phyloP scores from a whole-genome alignment of 2,329 filamentous ascomycete species.

The Tolypocladium sp. region DNA sequence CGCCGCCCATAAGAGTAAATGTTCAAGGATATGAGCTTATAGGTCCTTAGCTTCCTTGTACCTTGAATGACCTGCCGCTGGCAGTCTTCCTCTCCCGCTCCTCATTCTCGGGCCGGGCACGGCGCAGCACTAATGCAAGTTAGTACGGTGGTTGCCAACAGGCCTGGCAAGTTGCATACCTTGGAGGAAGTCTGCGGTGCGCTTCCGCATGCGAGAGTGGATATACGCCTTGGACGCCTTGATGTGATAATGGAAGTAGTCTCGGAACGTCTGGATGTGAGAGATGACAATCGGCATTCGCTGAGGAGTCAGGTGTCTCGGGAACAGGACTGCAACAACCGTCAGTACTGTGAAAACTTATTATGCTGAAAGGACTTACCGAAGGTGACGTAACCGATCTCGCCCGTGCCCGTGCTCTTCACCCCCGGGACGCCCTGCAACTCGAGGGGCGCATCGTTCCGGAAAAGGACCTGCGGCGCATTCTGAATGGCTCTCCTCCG shows the following conservation, averaged over 20 bases:
- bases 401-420: constrained; percentile 62
- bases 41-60: constrained; percentile 26
- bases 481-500: constrained; percentile 93
- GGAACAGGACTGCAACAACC: constrained; percentile 68
- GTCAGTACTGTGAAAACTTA: constrained; percentile 53
- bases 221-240: constrained; percentile 99
- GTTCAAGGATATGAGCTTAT: not conserved
- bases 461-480: constrained; percentile 92
- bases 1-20: too few relatives aligned
- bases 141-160: constrained; percentile 12
- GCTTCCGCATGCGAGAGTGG: constrained; percentile 93
- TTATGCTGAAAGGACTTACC: constrained; percentile 43
- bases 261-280: constrained; percentile 98
- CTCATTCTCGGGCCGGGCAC: constrained; percentile 89
- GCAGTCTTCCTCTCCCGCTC: constrained; percentile 98
- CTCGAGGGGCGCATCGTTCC: constrained; percentile 89
- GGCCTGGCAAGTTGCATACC: constrained; percentile 43
- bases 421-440: constrained; percentile 82
- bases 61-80: constrained; percentile 83
- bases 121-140: constrained; percentile 65
- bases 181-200: constrained; percentile 97
- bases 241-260: constrained; percentile 99
- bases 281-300: constrained; percentile 92
- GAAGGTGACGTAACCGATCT: constrained; percentile 97
- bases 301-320: constrained; percentile 83